Evolutionary conservation across 306 rosid species (phyloP), one percentile per base, ranked within the genome.

Genomic region (Castanospermum australe): DNA sequence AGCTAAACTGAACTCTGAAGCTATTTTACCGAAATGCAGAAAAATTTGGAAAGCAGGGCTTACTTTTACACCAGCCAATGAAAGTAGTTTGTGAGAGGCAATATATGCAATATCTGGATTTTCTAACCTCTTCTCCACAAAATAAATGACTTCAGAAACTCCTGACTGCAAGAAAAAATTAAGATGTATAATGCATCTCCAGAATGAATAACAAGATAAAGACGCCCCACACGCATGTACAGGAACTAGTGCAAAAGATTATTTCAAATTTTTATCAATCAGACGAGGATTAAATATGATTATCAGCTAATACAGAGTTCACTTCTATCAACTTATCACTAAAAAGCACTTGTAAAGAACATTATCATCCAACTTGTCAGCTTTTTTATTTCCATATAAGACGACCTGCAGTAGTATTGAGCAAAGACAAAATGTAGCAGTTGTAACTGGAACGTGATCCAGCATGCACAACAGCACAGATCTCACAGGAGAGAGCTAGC

Each of bases 51-150:
- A 20, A 73, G 51, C 28, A 57, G 67, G 28, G 68, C 89, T 85
- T 85, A 88, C 99, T 86, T 92, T 92, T 63, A 94, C 92, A 74
- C 98, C 97, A 32, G 97, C 98, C 88, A 94, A 82, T 45, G 97
- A 84, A 24, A 89, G 95, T 72, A 92, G 89, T 62, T 89, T 92
- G 85, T 87, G 93, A 60, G 98, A 92, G 61, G 97, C 98, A 64
- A 75, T 13, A 59, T 92, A 94, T 38, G 85, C 69, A 74, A 82
- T 63, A 73, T 90, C 88, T 74, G 97, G 81, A 84, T 84, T 89
- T 72, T 86, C 85, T 67, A 83, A 76, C 90, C 79, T 87, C 86
- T 94, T 94, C 84, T 92, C 97, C 55, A 91, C 89, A 77, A 86
- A 91, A 85, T 94, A 94, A 71, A 92, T 61, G 17, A 94, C 94